Evolutionary conservation across 495 filamentous ascomycete species (phyloP), one percentile per base, ranked within the genome.

Genomic region (Penicillium pancosmium): DNA sequence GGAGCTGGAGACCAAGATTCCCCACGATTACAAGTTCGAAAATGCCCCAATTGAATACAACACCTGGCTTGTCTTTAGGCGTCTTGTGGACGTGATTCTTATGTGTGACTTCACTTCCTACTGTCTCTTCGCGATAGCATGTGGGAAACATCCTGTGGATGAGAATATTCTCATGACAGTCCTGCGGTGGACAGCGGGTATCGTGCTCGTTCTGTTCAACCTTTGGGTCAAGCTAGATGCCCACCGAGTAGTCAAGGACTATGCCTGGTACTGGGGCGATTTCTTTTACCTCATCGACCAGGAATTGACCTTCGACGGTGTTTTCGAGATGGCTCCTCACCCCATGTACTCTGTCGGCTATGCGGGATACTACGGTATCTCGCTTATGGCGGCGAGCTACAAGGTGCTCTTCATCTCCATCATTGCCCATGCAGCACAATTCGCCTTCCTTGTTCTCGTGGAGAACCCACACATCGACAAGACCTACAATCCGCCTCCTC

Each of bases 311-410:
- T 98, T 98, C 63, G 95, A 98, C 69, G 95, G 95, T 49, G 93
- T 98, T 54, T 98, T 97, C 70, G 94, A 98, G 75, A 96, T 98
- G 90, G 94, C 95, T 47, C 94, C 94, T 23, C 94, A 98, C 72
- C 94, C 94, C 41, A 98, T 98, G 94, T 98, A 98, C 78, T 96
- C 93, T 46, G 92, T 98, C 65, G 94, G 94, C 33, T 98, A 98
- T 74, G 91, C 92, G 23, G 94, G 94, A 27, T 98, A 96, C 74
- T 98, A 98, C 68, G 95, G 94, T 59, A 97, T 98, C 68, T 97
- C 93, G n/a, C 86, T 97, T 71, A 93, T 98, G 85, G 92, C 93
- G 25, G 94, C 95, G 50, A 98, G 95, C 76, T 98, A 98, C 79
- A 90, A 91, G 60, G 94, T 98, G 54, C 80, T 98, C 10, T 92